Evolutionary conservation across 2,329 filamentous ascomycete genomes (phyloP), one percentile per base, ranked within the genome.

Genomic region (Colletotrichum navitas): DNA sequence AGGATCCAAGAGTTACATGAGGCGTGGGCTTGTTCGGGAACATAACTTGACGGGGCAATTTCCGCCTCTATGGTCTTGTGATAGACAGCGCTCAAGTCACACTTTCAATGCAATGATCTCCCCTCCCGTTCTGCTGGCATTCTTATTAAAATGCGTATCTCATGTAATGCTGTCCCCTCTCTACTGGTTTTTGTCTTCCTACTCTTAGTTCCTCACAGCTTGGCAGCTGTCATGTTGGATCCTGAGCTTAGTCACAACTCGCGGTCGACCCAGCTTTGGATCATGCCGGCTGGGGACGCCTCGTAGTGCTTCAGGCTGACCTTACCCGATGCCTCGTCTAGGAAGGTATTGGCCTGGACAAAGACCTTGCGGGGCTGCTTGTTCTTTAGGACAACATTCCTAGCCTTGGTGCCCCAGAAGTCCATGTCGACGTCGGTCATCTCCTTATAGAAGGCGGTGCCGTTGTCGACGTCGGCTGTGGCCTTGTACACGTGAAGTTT

Each of bases 401-500:
- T 88, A 34, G 98, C 89, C 82, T 92, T 92, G 74, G 89, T 90
- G 66, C 92, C 94, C 89, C 94, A 98, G 84, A 93, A 98, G 49
- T 93, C 91, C 63, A 90, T 83, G 70, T 93, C 93, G 29, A 98
- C 95, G 32, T 88, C 85, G 10, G 95, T 97, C 87, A 97, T 95
- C 39, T 92, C 88, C 72, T 92, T 90, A 80, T 97, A 98, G 82
- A 97, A 89, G 75, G 89, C 89, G 75, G 88, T 91, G n/a, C 94
- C 95, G 2, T 87, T 88, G 76, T 92, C 88, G 24, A 95, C 87
- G 79, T 98, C 94, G 8, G 94, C 95, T 1, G 94, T 97, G 5
- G 92, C 90, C 86, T 98, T 98, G 86, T 93, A 98, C 74, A 98
- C 87, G 81, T 98, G 95, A 73, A 98, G 84, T 82, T 97, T 96